Conservation (phyloP, 2,329 filamentous ascomycete species). For the Fusarium penzigii region DNA sequence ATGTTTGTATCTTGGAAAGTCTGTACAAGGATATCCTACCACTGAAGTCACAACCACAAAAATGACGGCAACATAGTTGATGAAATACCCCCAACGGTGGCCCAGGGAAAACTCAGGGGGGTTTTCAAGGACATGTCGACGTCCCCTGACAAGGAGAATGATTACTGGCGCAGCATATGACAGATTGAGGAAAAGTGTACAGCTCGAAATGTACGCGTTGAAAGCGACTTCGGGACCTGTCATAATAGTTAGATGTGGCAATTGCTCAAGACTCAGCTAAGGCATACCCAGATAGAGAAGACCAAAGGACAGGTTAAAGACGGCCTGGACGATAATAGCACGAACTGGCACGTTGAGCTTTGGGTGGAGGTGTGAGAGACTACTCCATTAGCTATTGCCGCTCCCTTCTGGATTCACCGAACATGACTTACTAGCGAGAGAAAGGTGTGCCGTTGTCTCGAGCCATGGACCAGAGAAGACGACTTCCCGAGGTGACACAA, state of each 20-base stretch:
- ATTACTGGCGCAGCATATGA: slow-evolving; percentile 47
- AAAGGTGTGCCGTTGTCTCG: slow-evolving; percentile 43
- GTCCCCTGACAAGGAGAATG: slow-evolving; percentile 38
- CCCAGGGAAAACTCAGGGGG: slow-evolving; percentile 35
- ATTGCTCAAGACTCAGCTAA: rapidly evolving
- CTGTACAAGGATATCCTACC: slow-evolving; percentile 14
- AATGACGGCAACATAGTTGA: slow-evolving; percentile 35
- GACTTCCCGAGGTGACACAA: slow-evolving; percentile 43
- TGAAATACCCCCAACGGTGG: slow-evolving; percentile 24
- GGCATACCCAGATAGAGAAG: slow-evolving; percentile 40
- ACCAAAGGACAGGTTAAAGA: slow-evolving; percentile 47
- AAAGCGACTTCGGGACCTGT: slow-evolving; percentile 46
- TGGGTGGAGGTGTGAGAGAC: slow-evolving; percentile 38
- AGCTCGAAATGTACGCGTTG: slow-evolving; percentile 46
- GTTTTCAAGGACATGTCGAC: slow-evolving; percentile 31
- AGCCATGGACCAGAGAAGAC: slow-evolving; percentile 49
- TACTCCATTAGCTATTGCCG: not conserved
- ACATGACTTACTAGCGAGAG: slow-evolving; percentile 20
- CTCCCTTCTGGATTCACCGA: too few species aligned
- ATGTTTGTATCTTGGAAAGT: not conserved
- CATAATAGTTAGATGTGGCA: not conserved
- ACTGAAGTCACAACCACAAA: slow-evolving; percentile 43
- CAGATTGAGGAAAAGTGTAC: slow-evolving; percentile 47
- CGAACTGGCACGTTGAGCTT: slow-evolving; percentile 44
- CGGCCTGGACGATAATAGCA: slow-evolving; percentile 42